Evolutionary conservation across 768 basidiomycete genomes (phyloP), one percentile per base, ranked within the genome.

Genomic region (Psilocybe cyanescens): DNA sequence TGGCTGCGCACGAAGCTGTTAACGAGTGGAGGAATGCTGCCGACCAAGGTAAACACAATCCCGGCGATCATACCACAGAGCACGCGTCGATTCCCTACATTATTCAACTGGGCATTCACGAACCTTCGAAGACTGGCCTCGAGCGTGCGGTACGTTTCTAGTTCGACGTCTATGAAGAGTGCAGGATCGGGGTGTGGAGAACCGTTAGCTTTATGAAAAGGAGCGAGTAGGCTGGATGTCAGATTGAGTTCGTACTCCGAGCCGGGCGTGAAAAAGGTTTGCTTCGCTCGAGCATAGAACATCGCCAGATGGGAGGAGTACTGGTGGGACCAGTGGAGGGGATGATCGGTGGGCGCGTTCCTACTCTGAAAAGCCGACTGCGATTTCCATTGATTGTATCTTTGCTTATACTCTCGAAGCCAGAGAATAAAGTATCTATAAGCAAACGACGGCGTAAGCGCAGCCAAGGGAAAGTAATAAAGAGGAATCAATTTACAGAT

Each of bases 211-310:
- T 69, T 70, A 63, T 87, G 83, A 67, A 88, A 84, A 11, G 87
- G 84, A 1, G 86, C 82, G 35, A 92, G 83, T 31, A 88, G 73
- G 54, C 84, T 83, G 8, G 88, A 87, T 9, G 89, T 81, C 28
- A 92, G 81, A 62, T 88, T 83, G 66, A 92, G 86, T 63, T 91
- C 90, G 67, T 89, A 92, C 46, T 82, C 79, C 49, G 87, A 85
- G 59, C 84, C 84, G 17, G 89, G 89, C 2, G 87, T 89, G 63
- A 92, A 84, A 70, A 94, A 94, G 0, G 91, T 93, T 69, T 90
- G 85, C 66, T 91, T 92, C 8, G 91, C 91, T 39, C 91, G 87
- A 3, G 84, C 77, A 69, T 90, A 94, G 74, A 92, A 93, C 78
- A 89, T 82, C 61, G 89, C 84, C 52, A 93, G 78, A 44, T 81